Evolutionary conservation across 1,139 yeast species (phyloP).

Genomic region (Debaryomyces singareniensis): DNA sequence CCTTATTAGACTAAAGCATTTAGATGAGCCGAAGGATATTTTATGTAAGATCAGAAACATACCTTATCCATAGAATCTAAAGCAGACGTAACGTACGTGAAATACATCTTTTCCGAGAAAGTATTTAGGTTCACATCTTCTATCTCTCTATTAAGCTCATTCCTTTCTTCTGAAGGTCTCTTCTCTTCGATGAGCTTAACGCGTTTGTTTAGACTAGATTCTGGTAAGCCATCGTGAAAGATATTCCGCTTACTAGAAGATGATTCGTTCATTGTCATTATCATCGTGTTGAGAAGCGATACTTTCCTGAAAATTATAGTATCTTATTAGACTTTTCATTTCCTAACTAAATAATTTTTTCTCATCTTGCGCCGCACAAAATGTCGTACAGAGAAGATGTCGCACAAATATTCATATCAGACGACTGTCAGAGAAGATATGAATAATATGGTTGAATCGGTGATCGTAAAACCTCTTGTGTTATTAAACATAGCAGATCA

Average conservation of each 20-base stretch:
- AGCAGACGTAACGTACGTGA: conserved; percentile 61
- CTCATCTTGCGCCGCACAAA: conserved; percentile 4
- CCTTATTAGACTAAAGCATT: no score
- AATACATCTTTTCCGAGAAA: conserved; percentile 53
- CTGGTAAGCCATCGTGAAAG: conserved; percentile 5
- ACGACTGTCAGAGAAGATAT: conserved; percentile 2
- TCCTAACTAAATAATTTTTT: not conserved
- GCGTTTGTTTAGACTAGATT: conserved; percentile 3
- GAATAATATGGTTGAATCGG: conserved; percentile 6
- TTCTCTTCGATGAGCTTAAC: conserved; percentile 4
- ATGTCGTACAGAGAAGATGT: conserved; percentile 3
- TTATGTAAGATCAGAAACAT: conserved; percentile 26
- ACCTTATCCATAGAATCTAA: conserved; percentile 60
- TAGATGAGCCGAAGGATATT: no score
- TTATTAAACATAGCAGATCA: conserved; percentile 25
- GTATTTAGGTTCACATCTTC: conserved; percentile 9
- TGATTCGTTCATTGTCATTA: conserved; percentile 27
- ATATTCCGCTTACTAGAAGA: conserved; percentile 19
- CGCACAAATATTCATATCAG: no score
- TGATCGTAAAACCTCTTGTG: conserved; percentile 22
- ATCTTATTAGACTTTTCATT: no score
- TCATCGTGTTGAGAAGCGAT: conserved; percentile 9
- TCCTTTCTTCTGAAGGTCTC: conserved; percentile 4
- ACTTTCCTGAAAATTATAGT: not conserved
- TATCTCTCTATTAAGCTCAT: conserved; percentile 1